Percentiles rank a stretch among this genome's conserved stretches.
Evolutionary conservation across 1,284 basidiomycete species (phyloP).

Genomic region (Tausonia pullulans): DNA sequence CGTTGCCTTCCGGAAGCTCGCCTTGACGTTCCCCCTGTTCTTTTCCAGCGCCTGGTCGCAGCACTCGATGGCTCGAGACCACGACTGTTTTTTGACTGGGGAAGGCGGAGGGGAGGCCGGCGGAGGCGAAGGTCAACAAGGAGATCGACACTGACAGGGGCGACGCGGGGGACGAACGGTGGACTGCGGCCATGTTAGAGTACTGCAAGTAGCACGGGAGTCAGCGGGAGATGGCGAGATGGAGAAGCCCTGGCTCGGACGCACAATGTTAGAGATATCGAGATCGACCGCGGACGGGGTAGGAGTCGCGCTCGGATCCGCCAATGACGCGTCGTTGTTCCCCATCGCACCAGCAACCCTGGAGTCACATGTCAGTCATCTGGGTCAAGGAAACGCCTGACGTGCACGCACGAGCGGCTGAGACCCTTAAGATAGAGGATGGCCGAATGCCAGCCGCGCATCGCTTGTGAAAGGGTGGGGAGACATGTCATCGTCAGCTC

Average conservation of each 20-base stretch:
- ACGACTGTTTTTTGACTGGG: slow-evolving; percentile 1
- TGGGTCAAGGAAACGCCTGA: too few relatives aligned
- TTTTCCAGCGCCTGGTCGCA: neutral
- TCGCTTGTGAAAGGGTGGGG: neutral
- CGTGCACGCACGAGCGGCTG: too few relatives aligned
- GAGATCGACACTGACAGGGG: too few relatives aligned
- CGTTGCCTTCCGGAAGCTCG: slow-evolving; percentile 9
- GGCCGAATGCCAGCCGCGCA: neutral
- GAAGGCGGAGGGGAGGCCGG: too few relatives aligned
- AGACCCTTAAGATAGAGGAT: neutral
- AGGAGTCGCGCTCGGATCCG: neutral
- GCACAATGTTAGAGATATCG: neutral
- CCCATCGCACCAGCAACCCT: neutral
- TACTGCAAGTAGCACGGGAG: neutral
- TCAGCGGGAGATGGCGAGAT: too few relatives aligned
- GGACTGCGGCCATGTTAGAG: slow-evolving; percentile 14
- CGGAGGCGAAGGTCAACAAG: too few relatives aligned
- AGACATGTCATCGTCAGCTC: neutral
- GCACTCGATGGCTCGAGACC: neutral
- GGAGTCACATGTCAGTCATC: too few relatives aligned
- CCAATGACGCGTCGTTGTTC: neutral
- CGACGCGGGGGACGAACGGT: neutral
- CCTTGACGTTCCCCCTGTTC: slow-evolving; percentile 8
- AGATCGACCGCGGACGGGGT: neutral
- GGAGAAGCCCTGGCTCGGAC: too few relatives aligned